Evolutionary conservation across 305 asterid genomes (phyloP).

Genomic region (Withania somnifera): DNA sequence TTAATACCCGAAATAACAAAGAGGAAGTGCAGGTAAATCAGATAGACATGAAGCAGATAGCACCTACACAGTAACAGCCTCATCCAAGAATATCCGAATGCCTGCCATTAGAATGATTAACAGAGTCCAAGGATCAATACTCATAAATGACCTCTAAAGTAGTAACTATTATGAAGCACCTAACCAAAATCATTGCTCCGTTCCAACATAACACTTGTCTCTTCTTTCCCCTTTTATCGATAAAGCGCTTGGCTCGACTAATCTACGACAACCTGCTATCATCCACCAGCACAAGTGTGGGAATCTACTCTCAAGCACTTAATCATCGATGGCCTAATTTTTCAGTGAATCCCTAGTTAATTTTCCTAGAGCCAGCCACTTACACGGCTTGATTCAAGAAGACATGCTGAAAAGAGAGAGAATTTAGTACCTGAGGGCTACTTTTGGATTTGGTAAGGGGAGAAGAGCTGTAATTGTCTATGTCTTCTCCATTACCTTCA

Average conservation of each 20-base stretch:
- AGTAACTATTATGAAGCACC: neutral
- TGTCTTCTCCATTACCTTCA: slow-evolving; percentile 6
- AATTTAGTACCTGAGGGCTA: slow-evolving; percentile 6
- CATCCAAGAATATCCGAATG: neutral
- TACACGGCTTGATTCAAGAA: too few relatives aligned
- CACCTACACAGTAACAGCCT: neutral
- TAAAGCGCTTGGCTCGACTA: neutral
- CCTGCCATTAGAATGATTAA: neutral
- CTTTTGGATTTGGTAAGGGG: neutral
- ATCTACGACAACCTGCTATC: neutral
- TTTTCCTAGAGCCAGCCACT: too few relatives aligned
- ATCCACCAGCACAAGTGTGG: neutral
- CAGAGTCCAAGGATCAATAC: neutral
- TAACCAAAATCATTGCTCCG: neutral
- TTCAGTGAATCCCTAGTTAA: too few relatives aligned
- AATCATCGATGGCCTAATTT: neutral
- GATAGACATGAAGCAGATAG: neutral
- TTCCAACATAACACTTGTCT: neutral
- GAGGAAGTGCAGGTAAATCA: too few relatives aligned
- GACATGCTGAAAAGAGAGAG: too few relatives aligned
- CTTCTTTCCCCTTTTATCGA: too few relatives aligned
- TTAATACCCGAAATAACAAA: neutral
- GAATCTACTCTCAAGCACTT: neutral
- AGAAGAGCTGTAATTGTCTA: neutral
- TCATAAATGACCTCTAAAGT: neutral